Percentiles rank a stretch among this genome's conserved stretches.
Evolutionary conservation across 2,329 filamentous ascomycete genomes (phyloP).

Genomic region (Ceratocystis ficicola): DNA sequence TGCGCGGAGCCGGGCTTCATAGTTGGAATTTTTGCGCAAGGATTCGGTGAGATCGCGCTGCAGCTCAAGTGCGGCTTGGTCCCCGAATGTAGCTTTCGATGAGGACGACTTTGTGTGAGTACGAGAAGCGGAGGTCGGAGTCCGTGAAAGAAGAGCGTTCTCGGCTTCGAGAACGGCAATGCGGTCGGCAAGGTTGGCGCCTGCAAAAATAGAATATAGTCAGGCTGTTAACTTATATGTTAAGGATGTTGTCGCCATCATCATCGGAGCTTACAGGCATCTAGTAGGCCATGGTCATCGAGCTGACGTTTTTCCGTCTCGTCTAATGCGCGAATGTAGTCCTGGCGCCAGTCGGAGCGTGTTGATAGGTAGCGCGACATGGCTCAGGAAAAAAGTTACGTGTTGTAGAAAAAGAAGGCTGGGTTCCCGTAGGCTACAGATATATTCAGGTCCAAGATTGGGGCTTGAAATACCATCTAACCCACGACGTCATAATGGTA

Average conservation of each 20-base stretch:
- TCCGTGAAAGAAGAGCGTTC: slow-evolving; percentile 33
- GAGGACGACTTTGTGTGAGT: slow-evolving; percentile 3
- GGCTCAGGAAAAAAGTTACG: background rate
- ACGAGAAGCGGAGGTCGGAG: slow-evolving; percentile 22
- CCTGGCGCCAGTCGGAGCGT: slow-evolving; percentile 56
- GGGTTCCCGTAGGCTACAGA: too few relatives aligned
- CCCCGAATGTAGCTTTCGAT: background rate
- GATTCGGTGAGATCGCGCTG: slow-evolving; percentile 63
- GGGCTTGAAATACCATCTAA: background rate
- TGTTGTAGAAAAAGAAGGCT: too few relatives aligned
- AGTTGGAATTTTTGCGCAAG: slow-evolving; percentile 57
- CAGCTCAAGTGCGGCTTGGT: slow-evolving; percentile 35
- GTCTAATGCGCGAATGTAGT: slow-evolving; percentile 65
- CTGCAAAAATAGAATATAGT: slow-evolving; percentile 30
- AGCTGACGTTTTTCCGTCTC: slow-evolving; percentile 56
- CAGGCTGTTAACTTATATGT: background rate
- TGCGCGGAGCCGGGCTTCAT: slow-evolving; percentile 51
- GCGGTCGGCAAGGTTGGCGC: slow-evolving; percentile 54
- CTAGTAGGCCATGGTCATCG: slow-evolving; percentile 54
- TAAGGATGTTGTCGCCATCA: too few relatives aligned
- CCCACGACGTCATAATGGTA: slow-evolving; percentile 9
- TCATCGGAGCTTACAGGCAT: slow-evolving; percentile 53
- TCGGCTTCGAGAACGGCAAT: slow-evolving; percentile 51
- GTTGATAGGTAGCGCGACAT: slow-evolving; percentile 18
- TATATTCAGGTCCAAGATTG: too few relatives aligned